Conservation (phyloP, 331 rosid species). For the Malus hybrid region DNA sequence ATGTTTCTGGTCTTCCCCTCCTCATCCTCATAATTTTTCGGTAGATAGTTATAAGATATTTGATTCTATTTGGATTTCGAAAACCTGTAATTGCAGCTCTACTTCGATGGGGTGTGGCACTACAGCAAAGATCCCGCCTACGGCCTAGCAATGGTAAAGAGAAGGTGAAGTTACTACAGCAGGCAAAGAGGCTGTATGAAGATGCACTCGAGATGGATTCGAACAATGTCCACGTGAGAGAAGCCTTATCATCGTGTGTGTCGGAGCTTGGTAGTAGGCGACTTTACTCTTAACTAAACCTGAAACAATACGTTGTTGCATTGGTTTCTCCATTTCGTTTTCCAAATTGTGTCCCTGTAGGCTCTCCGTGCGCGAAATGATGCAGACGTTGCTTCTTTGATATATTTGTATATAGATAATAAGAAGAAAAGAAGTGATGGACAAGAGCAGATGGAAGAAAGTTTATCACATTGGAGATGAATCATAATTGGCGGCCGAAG, state of each 20-base stretch:
- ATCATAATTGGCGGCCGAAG: too few relatives aligned
- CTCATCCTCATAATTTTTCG: background rate
- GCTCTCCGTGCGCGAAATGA: background rate
- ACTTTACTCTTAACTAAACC: conserved; percentile 22
- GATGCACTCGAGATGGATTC: conserved; percentile 75
- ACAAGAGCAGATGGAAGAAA: background rate
- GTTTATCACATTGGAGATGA: background rate
- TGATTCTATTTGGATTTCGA: background rate
- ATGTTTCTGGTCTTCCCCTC: conserved; percentile 11
- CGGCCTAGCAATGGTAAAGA: conserved; percentile 77
- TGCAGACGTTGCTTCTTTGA: background rate
- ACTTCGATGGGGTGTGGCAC: conserved; percentile 80
- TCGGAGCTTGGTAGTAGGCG: conserved; percentile 54
- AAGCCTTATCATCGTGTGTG: conserved; percentile 63
- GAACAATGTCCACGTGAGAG: conserved; percentile 57
- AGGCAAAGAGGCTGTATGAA: conserved; percentile 78
- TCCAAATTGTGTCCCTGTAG: conserved; percentile 7
- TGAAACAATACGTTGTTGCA: background rate
- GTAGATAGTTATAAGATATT: background rate
- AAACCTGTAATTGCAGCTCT: conserved; percentile 45
- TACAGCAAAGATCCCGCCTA: conserved; percentile 84
- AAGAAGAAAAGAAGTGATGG: background rate
- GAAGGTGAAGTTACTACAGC: conserved; percentile 71
- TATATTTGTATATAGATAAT: background rate
- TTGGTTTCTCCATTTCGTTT: background rate